Conservation (phyloP, 192 early-diverging fungal genomes). For the Coemansia sp. region DNA sequence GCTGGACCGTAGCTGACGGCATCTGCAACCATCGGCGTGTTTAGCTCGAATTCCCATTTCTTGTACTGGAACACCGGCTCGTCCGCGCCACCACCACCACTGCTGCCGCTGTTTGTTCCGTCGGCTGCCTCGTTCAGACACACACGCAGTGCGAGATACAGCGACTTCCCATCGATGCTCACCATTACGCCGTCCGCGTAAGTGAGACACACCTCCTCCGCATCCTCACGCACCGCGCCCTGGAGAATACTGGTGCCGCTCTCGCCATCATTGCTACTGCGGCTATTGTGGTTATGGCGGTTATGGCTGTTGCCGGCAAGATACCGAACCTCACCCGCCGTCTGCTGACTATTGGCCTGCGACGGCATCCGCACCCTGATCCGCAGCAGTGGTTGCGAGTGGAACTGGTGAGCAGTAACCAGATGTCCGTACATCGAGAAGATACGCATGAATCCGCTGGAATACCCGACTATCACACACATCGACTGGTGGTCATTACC, state of each 20-base stretch:
- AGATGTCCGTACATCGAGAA: conserved; percentile 43
- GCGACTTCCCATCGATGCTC: conserved; percentile 39
- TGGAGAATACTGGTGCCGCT: background rate
- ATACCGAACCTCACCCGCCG: conserved; percentile 15
- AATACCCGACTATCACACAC: conserved; percentile 48
- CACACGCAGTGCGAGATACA: conserved; percentile 43
- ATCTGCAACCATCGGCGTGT: conserved; percentile 31
- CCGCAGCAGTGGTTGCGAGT: conserved; percentile 24
- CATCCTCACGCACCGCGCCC: conserved; percentile 11
- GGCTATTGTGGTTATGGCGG: background rate
- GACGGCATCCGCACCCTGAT: conserved; percentile 42
- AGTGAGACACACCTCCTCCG: conserved; percentile 41
- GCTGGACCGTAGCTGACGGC: conserved; percentile 45
- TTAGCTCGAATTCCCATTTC: conserved; percentile 46
- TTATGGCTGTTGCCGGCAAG: background rate
- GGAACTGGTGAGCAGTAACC: conserved; percentile 42
- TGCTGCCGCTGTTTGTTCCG: background rate
- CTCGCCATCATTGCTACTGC: background rate
- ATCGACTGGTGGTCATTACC: conserved; percentile 11
- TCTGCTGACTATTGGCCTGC: conserved; percentile 17
- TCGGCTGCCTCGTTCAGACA: conserved; percentile 35
- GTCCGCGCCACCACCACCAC: conserved; percentile 15
- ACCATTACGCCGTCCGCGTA: conserved; percentile 44
- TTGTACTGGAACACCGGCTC: conserved; percentile 48
- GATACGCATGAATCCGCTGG: conserved; percentile 39